These are phyloP conservation scores for Aspergillus brasiliensis DNA, from an alignment of 2,329 filamentous ascomycete genomes.

Conservation along the genomic window DNA sequence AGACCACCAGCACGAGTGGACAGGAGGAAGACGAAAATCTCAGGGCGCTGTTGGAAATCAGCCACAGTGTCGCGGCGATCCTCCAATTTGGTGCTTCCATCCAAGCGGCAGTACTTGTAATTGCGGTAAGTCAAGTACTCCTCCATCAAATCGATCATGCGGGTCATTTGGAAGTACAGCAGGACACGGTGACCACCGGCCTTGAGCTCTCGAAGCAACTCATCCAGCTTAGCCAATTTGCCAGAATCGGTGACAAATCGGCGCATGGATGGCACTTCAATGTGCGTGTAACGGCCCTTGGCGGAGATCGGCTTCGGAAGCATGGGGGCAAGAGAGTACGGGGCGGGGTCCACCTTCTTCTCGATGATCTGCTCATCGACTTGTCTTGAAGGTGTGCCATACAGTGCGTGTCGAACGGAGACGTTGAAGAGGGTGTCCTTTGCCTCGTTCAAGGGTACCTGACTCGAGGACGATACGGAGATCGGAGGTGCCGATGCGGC, in stretches of 20 bases:
- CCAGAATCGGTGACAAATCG: constrained; percentile 97
- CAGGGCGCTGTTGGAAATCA: constrained; percentile 91
- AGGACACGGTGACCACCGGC: constrained; percentile 89
- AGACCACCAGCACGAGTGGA: constrained; percentile 96
- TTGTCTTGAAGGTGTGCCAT: constrained; percentile 59
- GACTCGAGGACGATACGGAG: constrained; percentile 73
- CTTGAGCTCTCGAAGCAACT: constrained; percentile 86
- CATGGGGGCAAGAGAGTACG: constrained; percentile 64
- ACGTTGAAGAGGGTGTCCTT: constrained; percentile 77
- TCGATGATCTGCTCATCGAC: constrained; percentile 76
- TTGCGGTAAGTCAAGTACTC: constrained; percentile 98
- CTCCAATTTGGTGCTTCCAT: constrained; percentile 95
- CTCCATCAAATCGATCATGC: constrained; percentile 99
- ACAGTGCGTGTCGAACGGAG: constrained; percentile 72
- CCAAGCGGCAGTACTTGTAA: constrained; percentile 96
- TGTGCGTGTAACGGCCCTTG: constrained; percentile 84
- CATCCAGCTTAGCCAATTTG: constrained; percentile 89
- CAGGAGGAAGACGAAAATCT: constrained; percentile 95
- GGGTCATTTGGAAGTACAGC: constrained; percentile 99
- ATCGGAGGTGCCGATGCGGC: constrained; percentile 82
- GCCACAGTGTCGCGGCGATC: constrained; percentile 94
- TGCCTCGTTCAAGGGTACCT: constrained; percentile 62
- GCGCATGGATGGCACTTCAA: constrained; percentile 92
- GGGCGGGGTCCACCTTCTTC: constrained; percentile 64
- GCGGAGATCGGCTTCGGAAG: constrained; percentile 78